Conservation (phyloP, 1,284 basidiomycete species). For the Heliocybe sulcata region DNA sequence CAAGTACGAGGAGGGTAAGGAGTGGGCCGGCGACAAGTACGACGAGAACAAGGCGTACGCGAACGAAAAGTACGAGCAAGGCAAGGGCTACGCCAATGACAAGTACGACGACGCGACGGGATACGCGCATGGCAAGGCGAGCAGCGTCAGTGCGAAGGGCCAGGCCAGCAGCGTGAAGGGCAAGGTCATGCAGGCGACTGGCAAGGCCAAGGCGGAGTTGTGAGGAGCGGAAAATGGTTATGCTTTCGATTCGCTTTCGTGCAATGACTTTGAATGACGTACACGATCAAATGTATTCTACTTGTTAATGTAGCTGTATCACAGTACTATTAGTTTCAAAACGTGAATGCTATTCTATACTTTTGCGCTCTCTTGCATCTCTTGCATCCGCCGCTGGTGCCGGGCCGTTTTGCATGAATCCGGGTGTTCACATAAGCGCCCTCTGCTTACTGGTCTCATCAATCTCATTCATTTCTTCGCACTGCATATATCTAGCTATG, state of each 20-base stretch:
- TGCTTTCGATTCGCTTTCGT: not conserved
- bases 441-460: too few relatives aligned
- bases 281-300: not conserved
- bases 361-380: too few relatives aligned
- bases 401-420: too few relatives aligned
- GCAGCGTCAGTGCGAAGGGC: slow-evolving; percentile 17
- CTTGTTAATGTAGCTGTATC: not conserved
- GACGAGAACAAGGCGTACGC: slow-evolving; percentile 11
- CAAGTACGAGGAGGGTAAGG: slow-evolving; percentile 4
- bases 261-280: not conserved
- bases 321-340: not conserved
- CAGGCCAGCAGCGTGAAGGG: slow-evolving; percentile 18
- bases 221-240: not conserved
- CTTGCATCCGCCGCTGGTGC: too few relatives aligned
- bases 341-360: not conserved
- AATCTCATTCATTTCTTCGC: too few relatives aligned
- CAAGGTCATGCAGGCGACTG: slow-evolving; percentile 21
- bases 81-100: slow-evolving; percentile 15
- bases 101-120: slow-evolving; percentile 26
- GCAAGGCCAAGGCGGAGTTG: slow-evolving; percentile 17
- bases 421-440: too few relatives aligned
- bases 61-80: slow-evolving; percentile 11
- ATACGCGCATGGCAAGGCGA: slow-evolving; percentile 19
- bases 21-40: slow-evolving; percentile 9
- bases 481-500: too few relatives aligned